Conservation (phyloP, 2,329 filamentous ascomycete species). For the Sporothrix humicola region DNA sequence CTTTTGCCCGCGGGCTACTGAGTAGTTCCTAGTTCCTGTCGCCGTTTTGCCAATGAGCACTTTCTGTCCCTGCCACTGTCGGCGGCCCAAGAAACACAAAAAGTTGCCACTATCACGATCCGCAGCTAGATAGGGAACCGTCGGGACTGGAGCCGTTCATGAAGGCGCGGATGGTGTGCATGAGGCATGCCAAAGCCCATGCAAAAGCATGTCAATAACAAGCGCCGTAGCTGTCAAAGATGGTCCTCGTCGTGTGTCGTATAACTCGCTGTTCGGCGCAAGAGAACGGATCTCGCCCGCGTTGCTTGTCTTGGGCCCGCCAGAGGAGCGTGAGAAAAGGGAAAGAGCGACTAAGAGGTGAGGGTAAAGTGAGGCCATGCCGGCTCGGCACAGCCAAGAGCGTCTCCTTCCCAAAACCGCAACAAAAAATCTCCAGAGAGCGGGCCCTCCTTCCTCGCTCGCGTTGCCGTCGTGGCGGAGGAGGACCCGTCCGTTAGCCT, state of each 20-base stretch:
- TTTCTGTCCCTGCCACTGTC: slow-evolving; percentile 1
- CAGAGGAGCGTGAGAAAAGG: neutral
- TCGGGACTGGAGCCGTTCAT: neutral
- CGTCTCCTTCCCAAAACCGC: neutral
- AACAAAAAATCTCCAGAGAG: slow-evolving; percentile 2
- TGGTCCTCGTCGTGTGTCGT: neutral
- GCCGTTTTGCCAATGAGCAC: neutral
- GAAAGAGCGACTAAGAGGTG: slow-evolving; percentile 15
- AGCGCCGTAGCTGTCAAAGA: neutral
- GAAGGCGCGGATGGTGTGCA: too few species aligned
- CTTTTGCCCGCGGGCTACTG: slow-evolving; percentile 21
- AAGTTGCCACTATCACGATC: slow-evolving; percentile 30
- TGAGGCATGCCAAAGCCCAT: neutral
- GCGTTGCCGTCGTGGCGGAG: slow-evolving; percentile 17
- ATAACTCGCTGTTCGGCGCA: slow-evolving; percentile 16
- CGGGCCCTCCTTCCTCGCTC: slow-evolving; percentile 18
- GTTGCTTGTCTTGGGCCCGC: neutral
- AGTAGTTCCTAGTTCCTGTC: neutral
- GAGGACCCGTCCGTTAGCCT: slow-evolving; percentile 28
- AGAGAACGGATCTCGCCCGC: slow-evolving; percentile 13
- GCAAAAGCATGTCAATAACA: neutral
- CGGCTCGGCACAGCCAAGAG: slow-evolving; percentile 1
- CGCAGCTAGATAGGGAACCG: neutral
- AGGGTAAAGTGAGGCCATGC: neutral
- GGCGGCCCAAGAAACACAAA: neutral